Percentiles rank a stretch among this genome's conserved stretches.
These are phyloP conservation scores for Aspergillus versicolor DNA, from an alignment of 2,329 filamentous ascomycete genomes.

Conservation along the genomic window DNA sequence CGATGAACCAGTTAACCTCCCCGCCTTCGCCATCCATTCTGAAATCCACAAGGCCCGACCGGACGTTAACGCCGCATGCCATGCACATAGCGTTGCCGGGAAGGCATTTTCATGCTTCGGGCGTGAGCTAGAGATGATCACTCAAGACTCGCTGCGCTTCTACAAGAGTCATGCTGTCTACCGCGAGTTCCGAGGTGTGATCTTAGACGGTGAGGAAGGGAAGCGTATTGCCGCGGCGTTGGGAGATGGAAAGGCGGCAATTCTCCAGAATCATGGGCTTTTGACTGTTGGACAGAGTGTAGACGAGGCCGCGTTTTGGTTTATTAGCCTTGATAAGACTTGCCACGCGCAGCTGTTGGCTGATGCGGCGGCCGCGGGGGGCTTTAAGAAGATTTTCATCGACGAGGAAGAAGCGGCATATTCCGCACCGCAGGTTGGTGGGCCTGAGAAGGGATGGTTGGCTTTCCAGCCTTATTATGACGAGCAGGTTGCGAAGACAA, in stretches of 20 bases:
- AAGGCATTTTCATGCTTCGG: conserved; percentile 46
- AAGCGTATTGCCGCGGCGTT: conserved; percentile 62
- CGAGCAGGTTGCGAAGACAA: conserved; percentile 12
- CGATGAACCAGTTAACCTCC: conserved; percentile 44
- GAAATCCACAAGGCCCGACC: conserved; percentile 56
- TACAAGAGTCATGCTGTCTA: conserved; percentile 47
- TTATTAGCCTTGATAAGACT: conserved; percentile 66
- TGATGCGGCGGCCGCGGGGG: conserved; percentile 62
- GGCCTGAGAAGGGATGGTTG: conserved; percentile 14
- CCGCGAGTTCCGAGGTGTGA: conserved; percentile 28
- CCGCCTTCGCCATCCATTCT: conserved; percentile 49
- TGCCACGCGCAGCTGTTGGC: conserved; percentile 67
- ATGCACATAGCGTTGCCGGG: conserved; percentile 48
- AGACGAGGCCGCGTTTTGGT: conserved; percentile 71
- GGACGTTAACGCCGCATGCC: conserved; percentile 47
- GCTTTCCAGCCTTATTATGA: conserved; percentile 18
- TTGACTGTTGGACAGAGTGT: conserved; percentile 70
- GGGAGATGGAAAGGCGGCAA: conserved; percentile 60
- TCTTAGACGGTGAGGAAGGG: conserved; percentile 64
- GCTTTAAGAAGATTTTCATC: conserved; percentile 53
- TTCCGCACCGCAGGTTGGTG: conserved; percentile 9
- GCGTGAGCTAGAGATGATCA: conserved; percentile 44
- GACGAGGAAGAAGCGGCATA: conserved; percentile 52
- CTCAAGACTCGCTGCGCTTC: conserved; percentile 58
- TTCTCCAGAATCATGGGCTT: conserved; percentile 71